Evolutionary conservation across 148 eudicot species (phyloP), one percentile per base, ranked within the genome.

Genomic region (Amaranthus cruentus): DNA sequence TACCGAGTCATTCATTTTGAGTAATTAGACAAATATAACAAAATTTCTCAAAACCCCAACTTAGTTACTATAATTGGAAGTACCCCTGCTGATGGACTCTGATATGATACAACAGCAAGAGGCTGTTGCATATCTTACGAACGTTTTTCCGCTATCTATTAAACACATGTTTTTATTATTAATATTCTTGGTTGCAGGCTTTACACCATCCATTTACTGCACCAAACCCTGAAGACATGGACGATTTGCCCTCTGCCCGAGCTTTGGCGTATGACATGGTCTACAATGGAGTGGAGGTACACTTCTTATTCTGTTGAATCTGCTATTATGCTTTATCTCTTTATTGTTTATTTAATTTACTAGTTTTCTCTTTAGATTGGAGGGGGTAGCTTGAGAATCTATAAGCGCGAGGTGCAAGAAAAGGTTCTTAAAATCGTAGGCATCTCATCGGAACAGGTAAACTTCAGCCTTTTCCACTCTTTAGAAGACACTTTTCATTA

Each of bases 181-280:
- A 12, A 55, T 72, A 69, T 51, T 62, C 70, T 28, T 58, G 64
- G 21, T 73, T 82, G 72, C 84, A 95, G 98, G 97, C 98, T 68
- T 84, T 95, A 79, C 98, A 95, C 85, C 98, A 95, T 83, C 98
- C 98, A 73, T 95, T 95, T 77, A 95, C 98, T 58, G 96, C 97
- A 48, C 98, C 98, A 70, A 85, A 95, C 72, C 96, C 98, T 62
- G 97, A 95, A 78, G 98, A 95, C 80, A 87, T 90, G 87, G 75
- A 75, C 7, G 89, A 95, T 83, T 88, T 95, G 49, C 71, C 93
- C 58, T 91, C 98, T 79, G 98, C 98, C 59, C 96, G 97, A 78
- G 98, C 98, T 76, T 90, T 95, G 77, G 98, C 98, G 62, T 95
- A 95, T 88, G 98, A 95, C 87, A 95, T 95, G 96, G 98, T 95